Percentiles rank a stretch among this genome's conserved stretches.
phyloP scores from a whole-genome alignment of 163 green algal genomes.

The Chlamydomonas reinhardtii region DNA sequence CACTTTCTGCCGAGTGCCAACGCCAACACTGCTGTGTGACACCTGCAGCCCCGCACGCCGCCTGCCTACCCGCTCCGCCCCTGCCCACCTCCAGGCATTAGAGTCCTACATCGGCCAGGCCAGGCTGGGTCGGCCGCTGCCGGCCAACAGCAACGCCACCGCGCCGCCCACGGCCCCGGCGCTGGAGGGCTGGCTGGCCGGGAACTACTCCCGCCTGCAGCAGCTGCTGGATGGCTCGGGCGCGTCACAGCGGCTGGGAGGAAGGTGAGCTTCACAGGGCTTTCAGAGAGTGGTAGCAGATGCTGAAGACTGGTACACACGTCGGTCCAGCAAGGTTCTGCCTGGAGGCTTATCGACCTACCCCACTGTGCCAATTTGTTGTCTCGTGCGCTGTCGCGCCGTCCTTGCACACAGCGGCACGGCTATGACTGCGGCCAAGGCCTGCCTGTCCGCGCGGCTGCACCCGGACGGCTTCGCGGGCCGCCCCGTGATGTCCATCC shows the following conservation, averaged over 20 bases:
- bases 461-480: background rate
- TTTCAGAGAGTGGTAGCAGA: no score
- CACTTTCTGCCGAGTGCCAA: no score
- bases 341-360: no score
- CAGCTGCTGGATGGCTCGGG: background rate
- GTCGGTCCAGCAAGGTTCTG: no score
- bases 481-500: constrained; percentile 10
- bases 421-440: background rate
- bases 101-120: constrained; percentile 8
- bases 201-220: background rate
- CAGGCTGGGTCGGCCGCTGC: background rate
- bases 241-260: background rate
- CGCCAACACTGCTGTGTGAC: no score
- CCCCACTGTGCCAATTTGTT: no score
- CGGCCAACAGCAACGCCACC: background rate
- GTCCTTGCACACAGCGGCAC: no score
- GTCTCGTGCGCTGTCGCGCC: no score
- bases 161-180: background rate
- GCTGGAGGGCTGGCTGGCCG: constrained; percentile 5
- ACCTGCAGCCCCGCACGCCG: no score
- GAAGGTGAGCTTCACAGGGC: no score
- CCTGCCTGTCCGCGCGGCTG: background rate
- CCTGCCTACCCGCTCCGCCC: no score
- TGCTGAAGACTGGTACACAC: background rate
- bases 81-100: background rate